Evolutionary conservation across 1,139 yeast species (phyloP).

Genomic region (Tardiomyces blankii): DNA sequence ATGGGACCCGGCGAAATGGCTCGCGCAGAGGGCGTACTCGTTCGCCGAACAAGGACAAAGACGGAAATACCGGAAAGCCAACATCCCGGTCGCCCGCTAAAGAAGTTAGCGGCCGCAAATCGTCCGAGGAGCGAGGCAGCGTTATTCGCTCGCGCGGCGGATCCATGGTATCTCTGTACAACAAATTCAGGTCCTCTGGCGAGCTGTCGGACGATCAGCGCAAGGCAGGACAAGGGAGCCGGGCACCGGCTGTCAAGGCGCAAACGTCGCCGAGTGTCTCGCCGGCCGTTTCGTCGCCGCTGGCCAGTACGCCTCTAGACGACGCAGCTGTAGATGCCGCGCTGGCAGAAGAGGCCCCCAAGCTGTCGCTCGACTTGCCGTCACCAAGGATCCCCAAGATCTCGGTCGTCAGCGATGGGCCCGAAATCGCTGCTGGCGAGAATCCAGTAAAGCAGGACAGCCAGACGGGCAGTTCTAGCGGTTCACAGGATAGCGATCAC

Average conservation of each 20-base stretch:
- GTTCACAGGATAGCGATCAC: background rate
- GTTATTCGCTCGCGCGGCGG: background rate
- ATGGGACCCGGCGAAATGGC: too few relatives aligned
- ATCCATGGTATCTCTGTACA: background rate
- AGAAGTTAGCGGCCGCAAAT: background rate
- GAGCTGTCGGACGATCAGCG: background rate
- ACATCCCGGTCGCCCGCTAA: too few relatives aligned
- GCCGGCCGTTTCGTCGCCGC: background rate
- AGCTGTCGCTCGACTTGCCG: background rate
- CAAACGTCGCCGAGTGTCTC: background rate
- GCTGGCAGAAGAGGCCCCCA: background rate
- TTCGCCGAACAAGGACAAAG: too few relatives aligned
- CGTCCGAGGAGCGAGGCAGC: background rate
- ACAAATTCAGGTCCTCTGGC: background rate
- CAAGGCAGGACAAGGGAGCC: too few relatives aligned
- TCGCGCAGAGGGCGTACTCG: too few relatives aligned
- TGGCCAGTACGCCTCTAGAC: background rate
- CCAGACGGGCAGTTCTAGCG: background rate
- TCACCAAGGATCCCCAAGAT: background rate
- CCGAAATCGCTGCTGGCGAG: too few relatives aligned
- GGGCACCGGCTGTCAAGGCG: too few relatives aligned
- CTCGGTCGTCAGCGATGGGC: too few relatives aligned
- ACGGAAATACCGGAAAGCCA: too few relatives aligned
- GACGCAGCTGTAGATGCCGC: background rate
- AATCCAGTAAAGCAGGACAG: too few relatives aligned